Conservation (phyloP, 305 asterid species). For the Fraxinus latifolia region DNA sequence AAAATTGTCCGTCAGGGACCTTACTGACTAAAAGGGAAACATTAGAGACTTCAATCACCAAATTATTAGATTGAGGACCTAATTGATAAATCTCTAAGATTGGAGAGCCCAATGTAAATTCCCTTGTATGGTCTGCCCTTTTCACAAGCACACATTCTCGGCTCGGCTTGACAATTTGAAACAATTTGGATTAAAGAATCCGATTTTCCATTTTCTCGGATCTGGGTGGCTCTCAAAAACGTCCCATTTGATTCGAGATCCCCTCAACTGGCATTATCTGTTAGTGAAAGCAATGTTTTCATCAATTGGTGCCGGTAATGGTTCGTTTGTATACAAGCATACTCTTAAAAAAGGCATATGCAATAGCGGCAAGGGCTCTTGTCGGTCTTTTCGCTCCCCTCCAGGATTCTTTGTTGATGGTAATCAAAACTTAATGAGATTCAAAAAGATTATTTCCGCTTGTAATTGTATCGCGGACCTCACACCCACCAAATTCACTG, state of each 20-base stretch:
- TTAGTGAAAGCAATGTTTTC: neutral
- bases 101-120: neutral
- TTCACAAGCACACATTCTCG: neutral
- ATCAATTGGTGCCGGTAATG: constrained; percentile 27
- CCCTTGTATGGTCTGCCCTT: neutral
- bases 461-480: constrained; percentile 37
- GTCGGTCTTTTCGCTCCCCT: constrained; percentile 20
- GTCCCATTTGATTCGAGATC: neutral
- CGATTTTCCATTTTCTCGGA: constrained; percentile 3
- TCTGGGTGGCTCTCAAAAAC: neutral
- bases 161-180: neutral
- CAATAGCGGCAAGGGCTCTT: neutral
- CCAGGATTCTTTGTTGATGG: constrained; percentile 20
- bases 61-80: neutral
- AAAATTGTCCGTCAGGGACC: neutral
- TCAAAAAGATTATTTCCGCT: constrained; percentile 35
- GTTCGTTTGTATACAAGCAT: constrained; percentile 21
- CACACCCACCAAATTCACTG: constrained; percentile 31
- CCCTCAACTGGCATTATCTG: neutral
- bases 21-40: neutral
- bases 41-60: neutral
- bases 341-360: constrained; percentile 18
- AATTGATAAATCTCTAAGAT: neutral
- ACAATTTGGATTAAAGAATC: neutral
- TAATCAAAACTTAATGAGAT: constrained; percentile 23